Percentiles rank a stretch among this genome's conserved stretches.
Evolutionary conservation across 805 yeast genomes (phyloP).

Genomic region (Spencermartinsiella europaea): DNA sequence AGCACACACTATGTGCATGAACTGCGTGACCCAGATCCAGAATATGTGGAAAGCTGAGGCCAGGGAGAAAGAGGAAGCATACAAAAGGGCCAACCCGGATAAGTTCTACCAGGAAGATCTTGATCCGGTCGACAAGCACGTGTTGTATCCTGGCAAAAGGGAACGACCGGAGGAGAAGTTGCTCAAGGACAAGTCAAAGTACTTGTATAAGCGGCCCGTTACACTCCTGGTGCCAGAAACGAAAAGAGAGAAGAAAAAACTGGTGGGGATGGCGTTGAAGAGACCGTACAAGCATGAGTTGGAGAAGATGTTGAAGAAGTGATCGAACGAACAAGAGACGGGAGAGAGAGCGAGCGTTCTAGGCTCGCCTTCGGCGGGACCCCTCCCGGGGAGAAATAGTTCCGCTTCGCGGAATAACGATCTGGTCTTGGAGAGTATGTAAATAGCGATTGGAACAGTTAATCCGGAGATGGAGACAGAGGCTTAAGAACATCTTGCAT

Average conservation of each 20-base stretch:
- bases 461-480: no score
- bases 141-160: slow-evolving; percentile 71
- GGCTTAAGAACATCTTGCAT: no score
- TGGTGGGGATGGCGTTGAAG: slow-evolving; percentile 4
- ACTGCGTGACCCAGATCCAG: slow-evolving; percentile 80
- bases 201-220: slow-evolving; percentile 49
- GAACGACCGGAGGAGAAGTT: slow-evolving; percentile 39
- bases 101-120: slow-evolving; percentile 32
- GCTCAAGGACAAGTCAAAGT: slow-evolving; percentile 49
- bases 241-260: slow-evolving; percentile 2
- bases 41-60: slow-evolving; percentile 52
- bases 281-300: slow-evolving; percentile 1
- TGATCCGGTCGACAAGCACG: slow-evolving; percentile 55
- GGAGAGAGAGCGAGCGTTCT: no score
- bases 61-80: slow-evolving; percentile 15
- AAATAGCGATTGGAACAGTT: no score
- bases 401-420: no score
- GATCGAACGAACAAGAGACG: background rate
- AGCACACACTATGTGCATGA: slow-evolving; percentile 87
- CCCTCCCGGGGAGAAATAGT: no score
- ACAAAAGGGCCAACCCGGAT: slow-evolving; percentile 16
- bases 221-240: slow-evolving; percentile 42
- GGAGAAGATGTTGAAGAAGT: background rate
- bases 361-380: no score
- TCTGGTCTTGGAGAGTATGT: no score